Evolutionary conservation across 1,284 basidiomycete genomes (phyloP), one percentile per base, ranked within the genome.

Genomic region (Malassezia globosa): DNA sequence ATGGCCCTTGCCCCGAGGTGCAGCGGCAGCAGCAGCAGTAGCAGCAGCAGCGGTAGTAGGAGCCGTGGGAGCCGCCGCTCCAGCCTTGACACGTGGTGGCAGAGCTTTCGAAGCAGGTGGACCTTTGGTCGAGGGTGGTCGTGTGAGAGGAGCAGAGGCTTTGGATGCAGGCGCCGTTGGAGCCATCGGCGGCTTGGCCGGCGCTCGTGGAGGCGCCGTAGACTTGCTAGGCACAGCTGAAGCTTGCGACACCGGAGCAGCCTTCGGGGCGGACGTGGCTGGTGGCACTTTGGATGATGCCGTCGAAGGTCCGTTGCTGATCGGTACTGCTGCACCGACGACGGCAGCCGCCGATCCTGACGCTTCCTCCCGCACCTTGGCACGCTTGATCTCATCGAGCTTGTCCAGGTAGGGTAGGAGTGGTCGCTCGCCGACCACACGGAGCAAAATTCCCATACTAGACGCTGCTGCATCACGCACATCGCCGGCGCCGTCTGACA

Each of bases 391-490:
- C 63, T 96, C 90, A 26, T 87, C 82, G 45, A 97, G 76, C 22
- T 79, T 76, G 55, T 96, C 92, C 75, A 96, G 80, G 27, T 86
- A 78, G 0, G 85, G 84, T 69, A 85, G 88, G 56, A 99, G 79
- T 10, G 85, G 82, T 23, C 94, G 78, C 72, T 97, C 92, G 21
- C 94, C 94, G 11, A 97, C 81, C 77, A 97, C 89, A 77, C 88
- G 95, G 86, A 94, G 92, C 59, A 97, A 75, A 0, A 83, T 85
- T 7, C 92, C 94, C 25, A 97, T 76, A 61, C 83, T 86, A 29
- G 80, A 78, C 0, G 89, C 89, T 14, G 89, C 87, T 49, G 90
- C 85, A 52, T 84, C 84, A 41, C 94, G 81, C 19, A 94, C 88
- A 24, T 87, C 86, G 66, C 88, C 90, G 50, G 82, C 83, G 7